Percentiles rank a stretch among this genome's conserved stretches.
These are phyloP conservation scores for Ophiocordyceps unilateralis DNA, from an alignment of 2,329 filamentous ascomycete species.

Conservation along the genomic window DNA sequence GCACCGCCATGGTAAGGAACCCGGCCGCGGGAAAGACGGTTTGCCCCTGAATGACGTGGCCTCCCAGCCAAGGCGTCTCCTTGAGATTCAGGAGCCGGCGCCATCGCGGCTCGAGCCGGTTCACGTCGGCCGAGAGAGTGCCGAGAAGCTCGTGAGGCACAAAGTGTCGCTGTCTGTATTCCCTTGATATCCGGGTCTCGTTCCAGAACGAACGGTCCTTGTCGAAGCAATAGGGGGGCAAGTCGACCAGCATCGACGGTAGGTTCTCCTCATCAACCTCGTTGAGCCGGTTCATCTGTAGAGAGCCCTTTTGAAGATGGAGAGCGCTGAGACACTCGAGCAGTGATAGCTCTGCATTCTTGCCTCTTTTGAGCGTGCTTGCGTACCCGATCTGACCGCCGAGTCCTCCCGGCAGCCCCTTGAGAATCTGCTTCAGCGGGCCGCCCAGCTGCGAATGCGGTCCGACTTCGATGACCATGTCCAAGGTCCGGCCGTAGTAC, in stretches of 20 bases:
- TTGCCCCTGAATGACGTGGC: conserved; percentile 14
- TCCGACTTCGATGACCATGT: not conserved
- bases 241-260: conserved; percentile 2
- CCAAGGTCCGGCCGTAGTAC: too few relatives aligned
- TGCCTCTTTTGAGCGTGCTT: too few relatives aligned
- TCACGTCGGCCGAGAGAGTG: conserved; percentile 2
- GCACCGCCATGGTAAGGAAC: conserved; percentile 16
- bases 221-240: conserved; percentile 9
- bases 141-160: conserved; percentile 5
- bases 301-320: too few relatives aligned
- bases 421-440: not conserved
- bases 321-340: too few relatives aligned
- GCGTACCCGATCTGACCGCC: too few relatives aligned
- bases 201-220: conserved; percentile 8
- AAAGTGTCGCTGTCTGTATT: conserved; percentile 1
- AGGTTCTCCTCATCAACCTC: too few relatives aligned
- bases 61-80: conserved; percentile 15
- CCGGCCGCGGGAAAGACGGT: conserved; percentile 20
- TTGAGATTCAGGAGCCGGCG: conserved; percentile 1
- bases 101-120: conserved; percentile 5
- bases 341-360: too few relatives aligned
- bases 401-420: too few relatives aligned
- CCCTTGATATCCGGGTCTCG: conserved; percentile 6
- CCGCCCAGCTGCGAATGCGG: not conserved
- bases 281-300: too few relatives aligned